Evolutionary conservation across 805 yeast species (phyloP).

Genomic region (Nakazawaea pomicola): DNA sequence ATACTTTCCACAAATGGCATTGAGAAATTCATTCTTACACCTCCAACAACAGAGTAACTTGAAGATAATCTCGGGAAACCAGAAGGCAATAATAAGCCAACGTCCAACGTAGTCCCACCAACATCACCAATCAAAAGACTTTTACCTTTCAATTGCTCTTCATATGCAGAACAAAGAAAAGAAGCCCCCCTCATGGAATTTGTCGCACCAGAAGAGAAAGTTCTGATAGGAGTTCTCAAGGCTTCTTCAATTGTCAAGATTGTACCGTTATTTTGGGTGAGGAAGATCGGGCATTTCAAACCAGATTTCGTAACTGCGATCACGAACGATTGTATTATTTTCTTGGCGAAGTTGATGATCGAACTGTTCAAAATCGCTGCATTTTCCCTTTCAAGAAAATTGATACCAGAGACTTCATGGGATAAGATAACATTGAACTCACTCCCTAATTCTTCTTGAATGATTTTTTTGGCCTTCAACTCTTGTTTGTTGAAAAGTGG

Average conservation of each 20-base stretch:
- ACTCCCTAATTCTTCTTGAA: conserved; percentile 24
- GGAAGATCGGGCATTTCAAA: conserved; percentile 31
- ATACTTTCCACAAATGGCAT: conserved; percentile 47
- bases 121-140: conserved; percentile 39
- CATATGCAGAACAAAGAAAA: conserved; percentile 27
- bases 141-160: conserved; percentile 17
- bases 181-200: conserved; percentile 45
- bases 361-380: conserved; percentile 42
- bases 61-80: conserved; percentile 45
- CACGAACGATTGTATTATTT: conserved; percentile 33
- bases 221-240: conserved; percentile 33
- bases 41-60: conserved; percentile 37
- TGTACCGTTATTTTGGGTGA: conserved; percentile 46
- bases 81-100: conserved; percentile 36
- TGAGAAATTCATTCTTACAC: conserved; percentile 43
- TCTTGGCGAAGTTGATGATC: conserved; percentile 36
- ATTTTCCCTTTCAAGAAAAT: conserved; percentile 41
- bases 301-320: conserved; percentile 31
- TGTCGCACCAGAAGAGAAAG: conserved; percentile 45
- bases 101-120: conserved; percentile 49
- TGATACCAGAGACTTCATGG: conserved; percentile 36
- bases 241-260: conserved; percentile 35
- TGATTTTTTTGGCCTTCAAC: conserved; percentile 25
- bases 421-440: conserved; percentile 30
- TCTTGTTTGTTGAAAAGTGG: conserved; percentile 36